phyloP scores from a whole-genome alignment of 257 asterid species.

The Nicotiana undulata region DNA sequence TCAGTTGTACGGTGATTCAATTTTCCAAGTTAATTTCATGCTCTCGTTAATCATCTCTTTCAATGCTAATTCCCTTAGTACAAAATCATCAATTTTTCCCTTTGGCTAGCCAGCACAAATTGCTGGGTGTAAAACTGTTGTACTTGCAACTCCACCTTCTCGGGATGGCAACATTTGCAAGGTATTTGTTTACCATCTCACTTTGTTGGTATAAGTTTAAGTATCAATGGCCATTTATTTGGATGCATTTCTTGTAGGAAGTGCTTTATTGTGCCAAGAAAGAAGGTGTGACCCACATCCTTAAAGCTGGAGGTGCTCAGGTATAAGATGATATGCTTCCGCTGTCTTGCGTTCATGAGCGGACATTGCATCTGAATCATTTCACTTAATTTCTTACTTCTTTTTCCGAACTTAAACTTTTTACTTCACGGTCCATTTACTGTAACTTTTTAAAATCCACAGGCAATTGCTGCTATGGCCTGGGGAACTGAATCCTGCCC shows the following conservation, averaged over 20 bases:
- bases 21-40: slow-evolving; percentile 4
- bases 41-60: neutral
- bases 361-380: neutral
- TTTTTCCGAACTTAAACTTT: neutral
- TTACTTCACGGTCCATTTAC: neutral
- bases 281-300: slow-evolving; percentile 98
- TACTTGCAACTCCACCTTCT: slow-evolving; percentile 95
- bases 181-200: slow-evolving; percentile 33
- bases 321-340: slow-evolving; percentile 23
- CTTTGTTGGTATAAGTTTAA: neutral
- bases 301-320: slow-evolving; percentile 99
- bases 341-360: neutral
- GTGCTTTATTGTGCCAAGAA: slow-evolving; percentile 96
- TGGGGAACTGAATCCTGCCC: slow-evolving; percentile 99
- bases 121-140: slow-evolving; percentile 95
- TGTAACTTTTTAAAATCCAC: slow-evolving; percentile 5
- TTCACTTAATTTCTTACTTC: neutral
- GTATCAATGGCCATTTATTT: neutral
- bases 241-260: slow-evolving; percentile 36
- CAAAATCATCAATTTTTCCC: slow-evolving; percentile 9
- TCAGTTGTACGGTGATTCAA: slow-evolving; percentile 66
- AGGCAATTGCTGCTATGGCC: slow-evolving; percentile 99
- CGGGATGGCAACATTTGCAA: slow-evolving; percentile 86
- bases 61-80: neutral
- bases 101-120: slow-evolving; percentile 90